Percentiles rank a stretch among this genome's conserved stretches.
Evolutionary conservation across 805 yeast genomes (phyloP).

Genomic region (Yamadazyma phyllophila): DNA sequence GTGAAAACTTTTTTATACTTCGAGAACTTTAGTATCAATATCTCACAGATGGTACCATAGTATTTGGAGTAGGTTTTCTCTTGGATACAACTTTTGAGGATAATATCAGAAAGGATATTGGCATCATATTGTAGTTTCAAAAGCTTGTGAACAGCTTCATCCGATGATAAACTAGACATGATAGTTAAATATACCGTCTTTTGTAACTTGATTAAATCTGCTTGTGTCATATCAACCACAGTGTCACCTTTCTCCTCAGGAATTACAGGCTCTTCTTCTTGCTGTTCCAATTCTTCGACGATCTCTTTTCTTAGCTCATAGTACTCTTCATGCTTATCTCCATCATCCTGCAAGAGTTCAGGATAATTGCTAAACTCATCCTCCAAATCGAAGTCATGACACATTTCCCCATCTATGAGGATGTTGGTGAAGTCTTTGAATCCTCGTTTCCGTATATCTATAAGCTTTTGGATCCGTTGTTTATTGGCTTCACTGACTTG

Average conservation of each 20-base stretch:
- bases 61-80: conserved; percentile 84
- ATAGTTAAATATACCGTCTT: conserved; percentile 77
- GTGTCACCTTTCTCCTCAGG: background rate
- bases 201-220: conserved; percentile 61
- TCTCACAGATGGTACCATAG: conserved; percentile 73
- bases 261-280: background rate
- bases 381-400: conserved; percentile 54
- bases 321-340: conserved; percentile 54
- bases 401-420: conserved; percentile 4
- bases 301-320: conserved; percentile 41
- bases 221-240: conserved; percentile 61
- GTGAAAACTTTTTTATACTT: conserved; percentile 46
- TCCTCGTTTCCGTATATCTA: conserved; percentile 25
- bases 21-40: conserved; percentile 42
- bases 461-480: conserved; percentile 48
- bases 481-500: conserved; percentile 42
- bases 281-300: conserved; percentile 33
- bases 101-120: conserved; percentile 61
- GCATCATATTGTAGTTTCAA: conserved; percentile 48
- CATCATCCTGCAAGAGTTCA: conserved; percentile 35
- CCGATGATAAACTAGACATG: conserved; percentile 87
- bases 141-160: conserved; percentile 89
- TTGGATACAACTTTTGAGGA: conserved; percentile 78
- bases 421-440: conserved; percentile 11
- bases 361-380: conserved; percentile 48